Evolutionary conservation across 208 protist species (phyloP), one percentile per base, ranked within the genome.

Genomic region (Trypanosoma rangeli): DNA sequence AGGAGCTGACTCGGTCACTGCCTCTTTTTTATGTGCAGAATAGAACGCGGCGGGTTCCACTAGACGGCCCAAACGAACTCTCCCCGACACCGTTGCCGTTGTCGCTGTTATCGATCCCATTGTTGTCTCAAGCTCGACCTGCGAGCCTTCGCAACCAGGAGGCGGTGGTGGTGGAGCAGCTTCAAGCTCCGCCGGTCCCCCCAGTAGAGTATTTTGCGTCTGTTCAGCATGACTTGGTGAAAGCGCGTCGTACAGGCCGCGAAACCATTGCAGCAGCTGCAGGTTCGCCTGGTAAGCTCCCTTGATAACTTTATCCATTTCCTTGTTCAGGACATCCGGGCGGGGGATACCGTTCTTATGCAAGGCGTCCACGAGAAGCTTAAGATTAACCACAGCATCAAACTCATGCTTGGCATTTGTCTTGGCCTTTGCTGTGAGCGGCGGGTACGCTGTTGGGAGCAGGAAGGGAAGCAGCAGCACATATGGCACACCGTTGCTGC

Each of bases 201-300:
- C 46, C 46, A 16, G 13, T 22, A 16, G 20, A 22, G 7, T 4
- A 4, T 50, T 22, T 5, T 16, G 16, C 20, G 46, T 16, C 20
- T 50, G 16, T 50, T 50, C 49, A 15, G 18, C 35, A 8, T n/a
- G 0, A 15, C 29, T 22, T 20, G 5, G 74, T 49, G 64, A 37
- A 57, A 92, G 65, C 13, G 78, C 83, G 26, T 83, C 74, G 59
- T 74, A 67, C 26, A 96, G 78, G 0, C 87, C 84, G 39, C 97
- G 96, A 44, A 99, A 94, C 97, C 97, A 99, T 80, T 99, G 98
- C 24, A 98, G 72, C 57, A 99, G 94, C 52, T 98, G 91, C 37
- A 99, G 76, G 71, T 99, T 99, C 56, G 98, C 97, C 82, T 99
- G 98, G 66, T 97, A 98, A 71, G 97, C 97, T 49, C 89, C 93